Base-by-base conservation (phyloP, 345 rosid species). In the Euphorbia pulcherrima region DNA sequence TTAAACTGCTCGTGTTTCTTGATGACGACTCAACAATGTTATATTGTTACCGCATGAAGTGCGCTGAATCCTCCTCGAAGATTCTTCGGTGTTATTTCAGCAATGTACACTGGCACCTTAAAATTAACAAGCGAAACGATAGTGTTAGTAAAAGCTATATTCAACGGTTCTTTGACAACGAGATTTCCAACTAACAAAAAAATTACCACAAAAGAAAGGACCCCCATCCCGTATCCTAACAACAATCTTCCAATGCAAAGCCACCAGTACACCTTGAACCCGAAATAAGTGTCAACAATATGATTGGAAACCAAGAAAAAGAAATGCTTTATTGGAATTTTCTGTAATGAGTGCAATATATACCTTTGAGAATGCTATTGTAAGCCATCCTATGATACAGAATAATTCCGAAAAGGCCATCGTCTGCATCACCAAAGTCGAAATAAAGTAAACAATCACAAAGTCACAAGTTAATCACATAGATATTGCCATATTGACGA, bases 31-130 rank as follows among this genome's bases (percentile, higher is more conserved):
- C 8, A 37, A 4, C 20, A 46, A 74, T 68, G 51, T 21, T 62
- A 27, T 33, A 23, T 13, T n/a, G 50, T 75, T 68, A 87, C 92
- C 84, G 79, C 84, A 73, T 86, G 82, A 60, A 82, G 77, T 2
- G 98, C 75, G 11, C 95, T 85, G 73, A 86, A 84, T 53, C 86
- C 84, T 77, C 98, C 96, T 64, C 96, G 78, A 48, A 87, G 69
- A 44, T 82, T 71, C 76, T 85, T 88, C 12, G 96, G 96, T 17
- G 98, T 84, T 27, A 92, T 78, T 83, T 92, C 98, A 59, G 95
- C 98, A 65, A 92, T 87, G 76, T 82, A 92, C 29, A 92, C 57
- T 0, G 97, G 97, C 29, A 85, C 91, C 96, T 92, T 68, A 27
- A n/a, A 5, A 35, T 63, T 26, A 57, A 21, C 26, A n/a, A n/a